phyloP scores from a whole-genome alignment of 208 protist species.

The Leptomonas pyrrhocoris region DNA sequence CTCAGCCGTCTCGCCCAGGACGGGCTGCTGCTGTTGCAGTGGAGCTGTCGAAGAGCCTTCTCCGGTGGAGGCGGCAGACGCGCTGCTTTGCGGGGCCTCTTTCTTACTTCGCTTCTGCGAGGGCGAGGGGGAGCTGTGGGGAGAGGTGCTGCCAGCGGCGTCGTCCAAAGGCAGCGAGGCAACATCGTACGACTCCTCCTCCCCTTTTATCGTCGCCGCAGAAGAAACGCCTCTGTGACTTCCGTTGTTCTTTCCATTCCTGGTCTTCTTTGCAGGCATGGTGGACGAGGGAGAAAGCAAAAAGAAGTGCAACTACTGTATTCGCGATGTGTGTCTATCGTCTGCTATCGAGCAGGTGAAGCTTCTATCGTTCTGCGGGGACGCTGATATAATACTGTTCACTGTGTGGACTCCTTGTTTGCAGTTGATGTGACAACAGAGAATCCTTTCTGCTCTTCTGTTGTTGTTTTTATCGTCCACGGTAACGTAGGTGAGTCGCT shows the following conservation, averaged over 20 bases:
- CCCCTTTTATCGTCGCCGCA: not conserved
- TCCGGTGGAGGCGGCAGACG: conserved; percentile 1
- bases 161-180: conserved; percentile 36
- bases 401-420: no score
- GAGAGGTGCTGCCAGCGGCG: not conserved
- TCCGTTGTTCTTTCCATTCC: not conserved
- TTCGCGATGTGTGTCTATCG: conserved; percentile 6
- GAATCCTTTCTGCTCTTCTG: no score
- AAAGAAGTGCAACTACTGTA: not conserved
- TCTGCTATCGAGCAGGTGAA: not conserved
- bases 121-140: not conserved
- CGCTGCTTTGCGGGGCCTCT: conserved; percentile 12
- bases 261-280: conserved; percentile 8
- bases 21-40: conserved; percentile 2
- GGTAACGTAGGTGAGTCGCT: no score
- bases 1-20: conserved; percentile 30
- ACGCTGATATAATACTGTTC: no score
- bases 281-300: not conserved
- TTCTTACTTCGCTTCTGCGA: conserved; percentile 28
- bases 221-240: not conserved
- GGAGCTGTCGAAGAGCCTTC: not conserved
- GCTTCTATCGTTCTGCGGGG: not conserved
- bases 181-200: conserved; percentile 28
- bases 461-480: no score
- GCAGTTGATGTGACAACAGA: no score